These are phyloP conservation scores for Colletotrichum incanum DNA, from an alignment of 2,329 filamentous ascomycete species.

Conservation along the genomic window DNA sequence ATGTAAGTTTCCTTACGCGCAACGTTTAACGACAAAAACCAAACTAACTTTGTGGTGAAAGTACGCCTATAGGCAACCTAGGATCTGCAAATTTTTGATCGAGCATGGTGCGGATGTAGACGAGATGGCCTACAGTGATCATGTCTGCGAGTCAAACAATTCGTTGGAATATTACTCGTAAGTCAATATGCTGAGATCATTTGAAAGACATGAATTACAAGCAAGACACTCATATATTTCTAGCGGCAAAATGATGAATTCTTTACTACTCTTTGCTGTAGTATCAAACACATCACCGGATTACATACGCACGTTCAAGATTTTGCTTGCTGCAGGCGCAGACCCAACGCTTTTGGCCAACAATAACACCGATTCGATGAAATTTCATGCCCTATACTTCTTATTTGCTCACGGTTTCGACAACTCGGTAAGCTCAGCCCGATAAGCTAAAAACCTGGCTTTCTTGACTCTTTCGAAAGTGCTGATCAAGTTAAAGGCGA, in stretches of 20 bases:
- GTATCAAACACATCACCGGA: not conserved
- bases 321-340: constrained; percentile 2
- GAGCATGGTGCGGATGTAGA: constrained; percentile 3
- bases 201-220: not conserved
- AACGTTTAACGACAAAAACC: not conserved
- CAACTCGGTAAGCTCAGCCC: too few species aligned
- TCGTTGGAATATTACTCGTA: not conserved
- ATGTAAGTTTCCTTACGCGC: not conserved
- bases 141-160: not conserved
- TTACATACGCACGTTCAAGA: not conserved
- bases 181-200: not conserved
- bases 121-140: not conserved
- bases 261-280: too few species aligned
- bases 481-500: too few species aligned
- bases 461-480: too few species aligned
- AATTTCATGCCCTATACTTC: too few species aligned
- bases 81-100: not conserved
- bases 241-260: not conserved
- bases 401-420: too few species aligned
- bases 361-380: too few species aligned
- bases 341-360: not conserved
- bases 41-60: not conserved
- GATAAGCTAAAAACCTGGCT: too few species aligned
- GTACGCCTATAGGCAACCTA: not conserved
- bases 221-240: too few species aligned